These are phyloP conservation scores for Cryptosporidium sp. DNA, from an alignment of 169 alveolate genomes.

Conservation along the genomic window DNA sequence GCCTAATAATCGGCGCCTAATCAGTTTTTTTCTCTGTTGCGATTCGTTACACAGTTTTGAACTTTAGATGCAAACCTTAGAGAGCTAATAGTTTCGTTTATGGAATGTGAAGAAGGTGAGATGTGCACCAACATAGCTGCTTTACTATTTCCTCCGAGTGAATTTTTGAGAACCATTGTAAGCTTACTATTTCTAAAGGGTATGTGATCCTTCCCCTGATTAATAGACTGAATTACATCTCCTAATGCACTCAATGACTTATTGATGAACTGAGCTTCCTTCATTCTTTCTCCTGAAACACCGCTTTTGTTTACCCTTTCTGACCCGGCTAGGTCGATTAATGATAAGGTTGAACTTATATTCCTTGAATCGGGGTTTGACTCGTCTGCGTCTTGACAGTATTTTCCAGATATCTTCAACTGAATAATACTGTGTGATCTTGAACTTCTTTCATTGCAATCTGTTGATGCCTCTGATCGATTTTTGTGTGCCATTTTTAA, in stretches of 20 bases:
- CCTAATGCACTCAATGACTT: conserved; percentile 87
- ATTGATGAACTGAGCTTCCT: conserved; percentile 88
- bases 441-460: conserved; percentile 85
- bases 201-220: conserved; percentile 82
- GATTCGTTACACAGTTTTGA: conserved; percentile 45
- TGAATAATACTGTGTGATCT: conserved; percentile 89
- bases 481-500: conserved; percentile 83
- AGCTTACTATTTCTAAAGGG: conserved; percentile 91
- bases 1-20: neutral
- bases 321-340: conserved; percentile 93
- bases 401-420: conserved; percentile 81
- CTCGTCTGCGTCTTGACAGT: conserved; percentile 56
- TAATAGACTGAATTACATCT: conserved; percentile 87
- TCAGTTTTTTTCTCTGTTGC: neutral
- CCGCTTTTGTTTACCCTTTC: conserved; percentile 87
- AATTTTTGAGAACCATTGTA: conserved; percentile 85
- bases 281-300: conserved; percentile 88
- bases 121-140: conserved; percentile 90
- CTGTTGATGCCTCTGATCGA: conserved; percentile 86
- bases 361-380: conserved; percentile 20
- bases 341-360: conserved; percentile 80
- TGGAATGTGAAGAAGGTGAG: conserved; percentile 76
- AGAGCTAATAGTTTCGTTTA: conserved; percentile 81
- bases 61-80: conserved; percentile 85
- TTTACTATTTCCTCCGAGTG: conserved; percentile 87